These are phyloP conservation scores for Linnemannia schmuckeri DNA, from an alignment of 192 early-diverging fungal species.

Conservation along the genomic window DNA sequence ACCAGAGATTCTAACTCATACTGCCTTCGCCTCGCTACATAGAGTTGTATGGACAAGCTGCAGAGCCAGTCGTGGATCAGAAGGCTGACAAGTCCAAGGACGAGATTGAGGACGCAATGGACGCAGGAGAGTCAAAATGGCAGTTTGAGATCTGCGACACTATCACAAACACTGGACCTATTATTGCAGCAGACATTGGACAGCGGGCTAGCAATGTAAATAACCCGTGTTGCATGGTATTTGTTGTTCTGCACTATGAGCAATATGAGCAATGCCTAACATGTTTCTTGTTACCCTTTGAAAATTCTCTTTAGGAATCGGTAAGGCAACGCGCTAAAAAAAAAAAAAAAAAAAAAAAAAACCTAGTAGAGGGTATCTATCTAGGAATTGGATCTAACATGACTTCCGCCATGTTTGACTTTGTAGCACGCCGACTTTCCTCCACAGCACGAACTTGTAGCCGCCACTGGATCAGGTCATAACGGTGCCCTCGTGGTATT, in stretches of 20 bases:
- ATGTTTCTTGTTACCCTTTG: background rate
- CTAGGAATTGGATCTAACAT: background rate
- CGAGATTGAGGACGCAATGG: conserved; percentile 37
- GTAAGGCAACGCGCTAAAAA: background rate
- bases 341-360: too few relatives aligned
- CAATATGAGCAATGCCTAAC: background rate
- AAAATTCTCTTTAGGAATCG: conserved; percentile 9
- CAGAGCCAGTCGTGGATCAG: conserved; percentile 26
- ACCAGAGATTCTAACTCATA: background rate
- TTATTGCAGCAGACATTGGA: conserved; percentile 81
- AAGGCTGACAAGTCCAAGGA: conserved; percentile 46
- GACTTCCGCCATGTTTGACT: background rate
- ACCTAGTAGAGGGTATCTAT: too few relatives aligned
- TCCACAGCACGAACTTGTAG: conserved; percentile 64
- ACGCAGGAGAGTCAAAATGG: conserved; percentile 58
- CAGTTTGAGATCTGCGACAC: conserved; percentile 82
- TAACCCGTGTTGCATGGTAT: background rate
- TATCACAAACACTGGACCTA: conserved; percentile 82
- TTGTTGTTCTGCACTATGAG: background rate
- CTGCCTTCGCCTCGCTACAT: background rate
- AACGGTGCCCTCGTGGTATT: conserved; percentile 66
- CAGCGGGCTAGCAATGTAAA: conserved; percentile 61
- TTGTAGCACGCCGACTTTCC: conserved; percentile 40
- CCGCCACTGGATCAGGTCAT: conserved; percentile 65
- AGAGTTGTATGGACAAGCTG: conserved; percentile 55